A percentile compares a stretch with the other conserved stretches of the same genome.
These are phyloP conservation scores for Tetracladium marchalianum DNA, from an alignment of 495 filamentous ascomycete species.

Conservation along the genomic window DNA sequence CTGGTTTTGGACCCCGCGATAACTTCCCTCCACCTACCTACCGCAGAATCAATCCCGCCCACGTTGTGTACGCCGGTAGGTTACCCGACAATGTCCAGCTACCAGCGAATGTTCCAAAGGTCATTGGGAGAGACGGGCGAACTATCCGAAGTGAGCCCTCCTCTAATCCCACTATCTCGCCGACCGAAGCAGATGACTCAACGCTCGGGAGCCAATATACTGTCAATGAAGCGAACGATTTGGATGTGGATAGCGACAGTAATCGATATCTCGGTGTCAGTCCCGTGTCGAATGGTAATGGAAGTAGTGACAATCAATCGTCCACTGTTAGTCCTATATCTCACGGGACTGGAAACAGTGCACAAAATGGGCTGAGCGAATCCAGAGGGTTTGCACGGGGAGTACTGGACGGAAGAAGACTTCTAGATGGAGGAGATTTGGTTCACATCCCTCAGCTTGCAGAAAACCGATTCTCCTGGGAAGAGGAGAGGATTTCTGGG, in stretches of 20 bases:
- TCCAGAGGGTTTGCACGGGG: neutral
- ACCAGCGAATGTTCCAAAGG: slow-evolving; percentile 28
- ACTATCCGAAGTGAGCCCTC: slow-evolving; percentile 16
- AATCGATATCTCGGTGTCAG: slow-evolving; percentile 1
- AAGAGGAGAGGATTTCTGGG: slow-evolving; percentile 26
- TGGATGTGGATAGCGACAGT: slow-evolving; percentile 1
- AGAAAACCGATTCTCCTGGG: slow-evolving; percentile 42
- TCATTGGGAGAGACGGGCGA: slow-evolving; percentile 24
- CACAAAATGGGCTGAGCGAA: too few relatives aligned
- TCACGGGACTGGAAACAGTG: neutral
- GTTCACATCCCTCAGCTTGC: slow-evolving; percentile 41
- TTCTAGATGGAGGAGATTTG: slow-evolving; percentile 27
- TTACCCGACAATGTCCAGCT: slow-evolving; percentile 39
- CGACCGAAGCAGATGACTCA: neutral
- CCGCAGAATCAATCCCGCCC: slow-evolving; percentile 31
- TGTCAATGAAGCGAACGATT: slow-evolving; percentile 26
- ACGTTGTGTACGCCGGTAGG: slow-evolving; percentile 40
- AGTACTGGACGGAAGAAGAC: slow-evolving; percentile 2
- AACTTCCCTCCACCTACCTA: slow-evolving; percentile 28
- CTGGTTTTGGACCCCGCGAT: slow-evolving; percentile 5
- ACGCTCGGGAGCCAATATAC: slow-evolving; percentile 44
- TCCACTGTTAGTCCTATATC: slow-evolving; percentile 3
- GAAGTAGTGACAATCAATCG: neutral
- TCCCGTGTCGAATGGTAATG: slow-evolving; percentile 3
- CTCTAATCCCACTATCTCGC: slow-evolving; percentile 21